Conservation (phyloP, 768 basidiomycete genomes). For the Punctularia strigosozonata region DNA sequence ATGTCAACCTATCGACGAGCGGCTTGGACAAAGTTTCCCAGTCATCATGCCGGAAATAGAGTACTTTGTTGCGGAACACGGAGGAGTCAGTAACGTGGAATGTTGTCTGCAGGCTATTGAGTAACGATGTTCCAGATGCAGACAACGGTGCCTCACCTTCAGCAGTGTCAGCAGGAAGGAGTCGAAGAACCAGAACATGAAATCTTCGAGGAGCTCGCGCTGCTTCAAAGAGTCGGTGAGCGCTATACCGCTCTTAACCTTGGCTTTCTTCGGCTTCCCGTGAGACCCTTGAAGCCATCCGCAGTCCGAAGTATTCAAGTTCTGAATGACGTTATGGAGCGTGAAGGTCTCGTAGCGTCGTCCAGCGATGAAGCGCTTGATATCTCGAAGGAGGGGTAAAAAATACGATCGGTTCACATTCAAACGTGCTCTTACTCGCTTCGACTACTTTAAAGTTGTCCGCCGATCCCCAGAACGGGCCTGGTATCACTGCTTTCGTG, state of each 20-base stretch:
- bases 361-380: slow-evolving; percentile 59
- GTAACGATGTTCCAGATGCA: not conserved
- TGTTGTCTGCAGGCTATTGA: slow-evolving; percentile 44
- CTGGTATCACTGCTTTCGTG: slow-evolving; percentile 62
- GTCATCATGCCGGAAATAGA: slow-evolving; percentile 93
- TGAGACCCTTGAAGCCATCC: slow-evolving; percentile 75
- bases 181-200: slow-evolving; percentile 92
- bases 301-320: slow-evolving; percentile 62
- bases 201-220: slow-evolving; percentile 74
- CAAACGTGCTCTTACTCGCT: slow-evolving; percentile 29
- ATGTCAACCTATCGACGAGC: slow-evolving; percentile 61
- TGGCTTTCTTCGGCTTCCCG: slow-evolving; percentile 26
- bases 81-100: slow-evolving; percentile 94
- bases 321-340: slow-evolving; percentile 68
- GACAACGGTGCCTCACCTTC: slow-evolving; percentile 36
- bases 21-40: slow-evolving; percentile 82
- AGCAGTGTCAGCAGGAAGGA: slow-evolving; percentile 71
- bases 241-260: slow-evolving; percentile 35
- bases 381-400: slow-evolving; percentile 29
- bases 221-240: slow-evolving; percentile 66
- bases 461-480: slow-evolving; percentile 66
- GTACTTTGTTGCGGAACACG: slow-evolving; percentile 65
- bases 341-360: slow-evolving; percentile 76
- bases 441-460: slow-evolving; percentile 51
- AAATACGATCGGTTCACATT: not conserved